Evolutionary conservation across 2,329 filamentous ascomycete species (phyloP).

Genomic region (Ascochyta fabae): DNA sequence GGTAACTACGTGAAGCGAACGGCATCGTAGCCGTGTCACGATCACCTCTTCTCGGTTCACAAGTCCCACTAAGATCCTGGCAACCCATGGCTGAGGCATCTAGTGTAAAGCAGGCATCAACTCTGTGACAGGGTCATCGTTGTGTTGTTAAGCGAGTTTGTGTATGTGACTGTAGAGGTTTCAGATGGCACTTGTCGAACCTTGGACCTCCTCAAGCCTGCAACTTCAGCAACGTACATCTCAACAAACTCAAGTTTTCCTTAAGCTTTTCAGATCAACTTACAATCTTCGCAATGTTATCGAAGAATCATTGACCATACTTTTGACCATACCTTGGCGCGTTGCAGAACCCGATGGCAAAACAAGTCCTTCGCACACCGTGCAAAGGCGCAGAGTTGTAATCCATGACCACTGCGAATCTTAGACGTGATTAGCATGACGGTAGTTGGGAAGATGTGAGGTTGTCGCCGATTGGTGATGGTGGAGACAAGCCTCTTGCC

Average conservation of each 20-base stretch:
- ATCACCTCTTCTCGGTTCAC: background rate
- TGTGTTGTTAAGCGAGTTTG: conserved; percentile 13
- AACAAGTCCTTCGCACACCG: background rate
- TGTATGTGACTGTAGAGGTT: conserved; percentile 12
- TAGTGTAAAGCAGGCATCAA: conserved; percentile 20
- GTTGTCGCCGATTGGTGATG: background rate
- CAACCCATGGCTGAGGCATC: conserved; percentile 25
- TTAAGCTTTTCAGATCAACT: background rate
- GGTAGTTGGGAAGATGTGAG: background rate
- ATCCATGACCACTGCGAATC: background rate
- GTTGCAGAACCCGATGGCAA: no score
- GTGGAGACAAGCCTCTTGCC: conserved; percentile 3
- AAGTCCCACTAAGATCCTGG: background rate
- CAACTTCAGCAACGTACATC: background rate
- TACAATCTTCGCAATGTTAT: no score
- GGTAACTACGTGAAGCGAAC: background rate
- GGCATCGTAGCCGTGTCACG: background rate
- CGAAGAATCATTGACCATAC: no score
- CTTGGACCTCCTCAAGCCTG: conserved; percentile 4
- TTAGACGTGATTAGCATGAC: background rate
- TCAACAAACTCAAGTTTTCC: background rate
- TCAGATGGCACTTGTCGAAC: conserved; percentile 3
- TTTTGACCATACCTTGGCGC: no score
- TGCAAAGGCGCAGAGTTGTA: background rate
- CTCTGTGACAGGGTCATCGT: conserved; percentile 20